phyloP scores from a whole-genome alignment of 1,284 basidiomycete species.

The Xerocomus minutiporus region DNA sequence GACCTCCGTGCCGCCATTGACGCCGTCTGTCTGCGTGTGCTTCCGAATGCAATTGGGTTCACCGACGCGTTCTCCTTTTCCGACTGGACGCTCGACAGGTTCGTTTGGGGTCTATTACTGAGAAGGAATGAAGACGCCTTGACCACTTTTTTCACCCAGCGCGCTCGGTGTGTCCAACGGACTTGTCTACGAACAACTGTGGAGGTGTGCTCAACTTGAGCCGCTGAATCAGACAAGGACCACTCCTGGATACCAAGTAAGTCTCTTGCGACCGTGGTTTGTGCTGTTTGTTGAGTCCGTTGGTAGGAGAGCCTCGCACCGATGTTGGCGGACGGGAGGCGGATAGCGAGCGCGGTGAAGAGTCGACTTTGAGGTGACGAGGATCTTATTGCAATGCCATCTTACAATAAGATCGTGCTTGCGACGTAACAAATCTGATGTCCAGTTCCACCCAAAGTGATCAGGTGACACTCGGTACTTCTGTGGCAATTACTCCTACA shows the following conservation, averaged over 20 bases:
- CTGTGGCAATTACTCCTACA: not conserved
- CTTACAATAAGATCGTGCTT: too few relatives aligned
- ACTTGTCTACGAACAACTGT: constrained; percentile 65
- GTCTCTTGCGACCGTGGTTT: constrained; percentile 7
- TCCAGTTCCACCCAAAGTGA: too few relatives aligned
- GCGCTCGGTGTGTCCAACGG: constrained; percentile 65
- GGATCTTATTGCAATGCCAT: too few relatives aligned
- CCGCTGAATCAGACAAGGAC: constrained; percentile 57
- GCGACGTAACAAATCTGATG: too few relatives aligned
- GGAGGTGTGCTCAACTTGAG: constrained; percentile 59
- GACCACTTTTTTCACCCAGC: constrained; percentile 30
- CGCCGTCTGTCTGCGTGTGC: constrained; percentile 45
- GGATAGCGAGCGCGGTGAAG: constrained; percentile 11
- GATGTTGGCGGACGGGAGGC: constrained; percentile 26
- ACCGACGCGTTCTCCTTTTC: constrained; percentile 74
- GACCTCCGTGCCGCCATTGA: constrained; percentile 54
- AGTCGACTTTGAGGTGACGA: constrained; percentile 21
- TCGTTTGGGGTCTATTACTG: not conserved
- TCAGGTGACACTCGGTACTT: too few relatives aligned
- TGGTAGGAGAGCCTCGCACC: constrained; percentile 25
- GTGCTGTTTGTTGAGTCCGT: not conserved
- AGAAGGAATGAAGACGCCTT: not conserved
- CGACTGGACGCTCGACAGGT: constrained; percentile 76
- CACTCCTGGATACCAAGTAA: constrained; percentile 52
- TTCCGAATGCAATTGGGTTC: constrained; percentile 67